Base-by-base conservation (phyloP, 2,329 filamentous ascomycete species). In the Aspergillus udagawae region DNA sequence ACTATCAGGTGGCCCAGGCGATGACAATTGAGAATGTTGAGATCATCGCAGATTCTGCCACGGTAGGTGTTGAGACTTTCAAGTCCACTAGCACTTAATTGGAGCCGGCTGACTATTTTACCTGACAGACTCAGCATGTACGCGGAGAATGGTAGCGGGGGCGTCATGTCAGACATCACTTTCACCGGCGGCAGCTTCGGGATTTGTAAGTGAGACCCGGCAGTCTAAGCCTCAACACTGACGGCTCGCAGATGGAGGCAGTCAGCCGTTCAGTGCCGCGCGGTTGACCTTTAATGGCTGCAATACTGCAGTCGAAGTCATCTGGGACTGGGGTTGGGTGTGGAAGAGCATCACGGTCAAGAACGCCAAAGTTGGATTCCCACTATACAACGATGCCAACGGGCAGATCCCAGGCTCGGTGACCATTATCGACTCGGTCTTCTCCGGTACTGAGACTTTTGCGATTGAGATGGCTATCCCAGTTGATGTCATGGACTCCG, bases 1-100 rank as follows among this genome's bases (percentile, higher is more conserved):
- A 90, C 73, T 90, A 86, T 86, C 87, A 90, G 73, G 86, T 90
- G 25, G 86, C 87, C 23, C 87, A 90, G 52, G 87, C 86, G 32
- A 90, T 86, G 1, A 86, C 82, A 62, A 76, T 90, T 56, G 86
- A 89, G 73, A 90, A 90, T 58, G 35, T 38, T 38, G 12, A 38
- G 35, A 38, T 38, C 35, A 38, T 38, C 35, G 12, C 35, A 38
- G 35, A 38, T 38, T 38, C 35, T 38, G 35, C 35, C 35, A 38
- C 2, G 35, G 35, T 38, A 38, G 35, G 35, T 38, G 35, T 38
- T 38, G 35, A 38, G 35, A 38, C 35, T 38, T 38, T 38, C 35
- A 38, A 38, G 35, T 38, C 35, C 35, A 38, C 35, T 38, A 38
- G 35, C 35, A 38, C 35, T 38, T 38, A 38, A 38, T 38, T 38